A percentile compares a stretch with the other conserved stretches of the same genome.
Evolutionary conservation across 176 grass and related monocot genomes (phyloP).

Genomic region (Oryza meridionalis): DNA sequence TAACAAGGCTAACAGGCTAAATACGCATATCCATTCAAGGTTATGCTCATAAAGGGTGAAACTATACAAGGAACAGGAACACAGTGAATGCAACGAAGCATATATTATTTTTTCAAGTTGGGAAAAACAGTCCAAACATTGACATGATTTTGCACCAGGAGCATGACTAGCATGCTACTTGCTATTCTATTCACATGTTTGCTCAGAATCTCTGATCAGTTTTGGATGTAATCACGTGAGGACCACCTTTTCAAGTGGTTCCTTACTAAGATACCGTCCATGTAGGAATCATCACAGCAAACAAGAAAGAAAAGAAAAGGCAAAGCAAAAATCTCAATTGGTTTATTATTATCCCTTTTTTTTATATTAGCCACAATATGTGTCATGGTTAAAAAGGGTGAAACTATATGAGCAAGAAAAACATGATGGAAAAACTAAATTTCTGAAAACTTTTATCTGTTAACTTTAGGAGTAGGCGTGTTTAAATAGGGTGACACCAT

Average conservation of each 20-base stretch:
- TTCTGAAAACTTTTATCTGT: no score
- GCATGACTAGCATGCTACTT: neutral
- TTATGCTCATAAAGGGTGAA: no score
- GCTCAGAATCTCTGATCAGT: constrained; percentile 37
- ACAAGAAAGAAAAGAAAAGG: neutral
- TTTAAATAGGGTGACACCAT: neutral
- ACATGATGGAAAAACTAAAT: neutral
- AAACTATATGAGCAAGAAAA: neutral
- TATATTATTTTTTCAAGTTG: neutral
- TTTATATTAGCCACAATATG: neutral
- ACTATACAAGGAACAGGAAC: neutral
- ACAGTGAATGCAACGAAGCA: neutral
- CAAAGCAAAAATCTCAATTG: neutral
- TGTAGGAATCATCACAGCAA: constrained; percentile 23
- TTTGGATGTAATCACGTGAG: constrained; percentile 22
- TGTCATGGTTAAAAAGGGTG: neutral
- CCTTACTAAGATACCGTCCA: constrained; percentile 35
- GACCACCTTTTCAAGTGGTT: neutral
- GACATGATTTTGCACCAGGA: neutral
- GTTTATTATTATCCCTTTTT: neutral
- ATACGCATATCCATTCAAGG: neutral
- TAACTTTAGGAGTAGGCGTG: no score
- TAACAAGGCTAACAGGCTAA: neutral
- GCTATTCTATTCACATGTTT: neutral
- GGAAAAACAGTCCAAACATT: neutral